Conservation (phyloP, 192 early-diverging fungal species). For the Coemansia sp. region DNA sequence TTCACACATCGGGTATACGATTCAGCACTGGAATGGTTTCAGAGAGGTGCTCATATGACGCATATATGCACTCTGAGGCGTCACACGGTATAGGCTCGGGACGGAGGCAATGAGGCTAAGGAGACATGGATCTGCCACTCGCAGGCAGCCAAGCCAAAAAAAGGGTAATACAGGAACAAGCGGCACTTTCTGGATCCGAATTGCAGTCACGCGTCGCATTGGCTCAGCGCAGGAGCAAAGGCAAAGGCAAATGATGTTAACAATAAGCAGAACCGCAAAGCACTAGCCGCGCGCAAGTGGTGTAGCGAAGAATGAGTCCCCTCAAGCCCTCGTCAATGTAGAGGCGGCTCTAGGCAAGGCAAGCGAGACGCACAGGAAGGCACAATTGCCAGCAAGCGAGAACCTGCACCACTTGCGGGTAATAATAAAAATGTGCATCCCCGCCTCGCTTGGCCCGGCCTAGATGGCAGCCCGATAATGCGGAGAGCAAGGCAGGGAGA, state of each 20-base stretch:
- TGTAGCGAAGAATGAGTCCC: background rate
- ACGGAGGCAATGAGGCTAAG: background rate
- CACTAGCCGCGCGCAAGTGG: background rate
- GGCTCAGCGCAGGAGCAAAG: background rate
- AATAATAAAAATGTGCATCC: background rate
- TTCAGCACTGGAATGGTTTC: background rate
- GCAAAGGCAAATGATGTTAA: background rate
- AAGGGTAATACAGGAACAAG: background rate
- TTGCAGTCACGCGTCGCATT: constrained; percentile 1
- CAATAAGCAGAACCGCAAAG: background rate
- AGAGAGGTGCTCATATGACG: constrained; percentile 7
- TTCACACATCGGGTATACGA: background rate
- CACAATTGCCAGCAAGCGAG: background rate
- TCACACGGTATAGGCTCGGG: constrained; percentile 3
- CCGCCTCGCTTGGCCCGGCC: background rate
- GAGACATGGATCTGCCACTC: constrained; percentile 4
- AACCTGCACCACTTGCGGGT: too few relatives aligned
- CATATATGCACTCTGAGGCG: constrained; percentile 5
- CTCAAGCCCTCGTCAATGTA: background rate
- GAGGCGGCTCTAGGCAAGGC: constrained; percentile 3
- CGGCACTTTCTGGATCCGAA: constrained; percentile 3
- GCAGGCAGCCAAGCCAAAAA: background rate
- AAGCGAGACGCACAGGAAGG: constrained; percentile 3
- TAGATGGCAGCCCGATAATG: background rate
- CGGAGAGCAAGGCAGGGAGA: background rate